A percentile compares a stretch with the other conserved stretches of the same genome.
Conservation (phyloP, 208 protist genomes). For the Porcisia deanei region DNA sequence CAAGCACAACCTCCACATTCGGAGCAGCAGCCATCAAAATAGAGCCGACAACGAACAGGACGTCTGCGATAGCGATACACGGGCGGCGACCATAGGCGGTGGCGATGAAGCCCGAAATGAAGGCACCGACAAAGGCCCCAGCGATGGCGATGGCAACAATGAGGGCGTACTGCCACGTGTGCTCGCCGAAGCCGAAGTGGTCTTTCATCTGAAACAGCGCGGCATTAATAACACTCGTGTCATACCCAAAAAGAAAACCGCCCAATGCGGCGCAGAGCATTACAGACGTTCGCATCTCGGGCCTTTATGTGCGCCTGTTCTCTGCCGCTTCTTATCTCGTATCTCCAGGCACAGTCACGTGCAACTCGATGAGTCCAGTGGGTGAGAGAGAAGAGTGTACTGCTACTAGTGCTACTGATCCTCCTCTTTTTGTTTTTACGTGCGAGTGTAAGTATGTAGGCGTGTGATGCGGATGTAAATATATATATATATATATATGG, state of each 20-base stretch:
- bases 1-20: slow-evolving; percentile 65
- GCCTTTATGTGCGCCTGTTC: neutral
- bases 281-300: slow-evolving; percentile 47
- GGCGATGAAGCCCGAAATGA: slow-evolving; percentile 71
- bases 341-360: too few species aligned
- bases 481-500: slow-evolving; percentile 5
- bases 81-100: slow-evolving; percentile 72
- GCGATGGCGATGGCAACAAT: slow-evolving; percentile 88
- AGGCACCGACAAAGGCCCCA: slow-evolving; percentile 86
- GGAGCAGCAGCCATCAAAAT: slow-evolving; percentile 74
- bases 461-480: neutral
- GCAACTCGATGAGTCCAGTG: too few species aligned
- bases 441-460: neutral
- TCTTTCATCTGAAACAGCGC: slow-evolving; percentile 93
- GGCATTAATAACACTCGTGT: slow-evolving; percentile 92
- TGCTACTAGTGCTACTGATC: too few species aligned
- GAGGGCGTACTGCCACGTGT: slow-evolving; percentile 78
- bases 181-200: slow-evolving; percentile 80
- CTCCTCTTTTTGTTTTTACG: neutral
- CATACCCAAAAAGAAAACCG: slow-evolving; percentile 94
- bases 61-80: slow-evolving; percentile 69
- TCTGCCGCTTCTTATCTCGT: neutral
- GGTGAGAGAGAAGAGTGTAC: too few species aligned
- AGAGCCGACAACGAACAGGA: slow-evolving; percentile 84
- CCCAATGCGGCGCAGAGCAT: slow-evolving; percentile 88